Base-by-base conservation (phyloP, 139 green algal genomes). In the Gonium pectorale region DNA sequence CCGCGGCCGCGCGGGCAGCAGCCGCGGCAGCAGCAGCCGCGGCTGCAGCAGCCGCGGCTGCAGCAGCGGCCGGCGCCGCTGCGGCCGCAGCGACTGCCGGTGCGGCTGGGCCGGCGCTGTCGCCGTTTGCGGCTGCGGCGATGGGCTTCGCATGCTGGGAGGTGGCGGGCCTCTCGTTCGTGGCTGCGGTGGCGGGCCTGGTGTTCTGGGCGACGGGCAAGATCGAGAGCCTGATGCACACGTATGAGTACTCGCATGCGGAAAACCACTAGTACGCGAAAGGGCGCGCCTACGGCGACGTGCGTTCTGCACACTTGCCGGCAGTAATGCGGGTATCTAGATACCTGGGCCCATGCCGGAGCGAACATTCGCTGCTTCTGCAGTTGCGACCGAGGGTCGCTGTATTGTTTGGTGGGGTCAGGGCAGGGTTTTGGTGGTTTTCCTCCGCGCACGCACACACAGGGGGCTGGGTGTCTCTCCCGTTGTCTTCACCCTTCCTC, bases 261-360 rank as follows among this genome's bases (percentile, higher is more conserved):
- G 66, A 72, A 21, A 72, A 72, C 66, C 15, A 74, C 38, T 74
- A n/a, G n/a, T n/a, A n/a, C n/a, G n/a, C n/a, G n/a, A n/a, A n/a
- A n/a, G n/a, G n/a, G n/a, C n/a, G n/a, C n/a, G n/a, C n/a, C n/a
- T n/a, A n/a, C n/a, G n/a, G n/a, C n/a, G n/a, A n/a, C n/a, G n/a
- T n/a, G n/a, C n/a, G n/a, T n/a, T n/a, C n/a, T n/a, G n/a, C n/a
- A n/a, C n/a, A n/a, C n/a, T n/a, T n/a, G n/a, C n/a, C n/a, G n/a
- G n/a, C n/a, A n/a, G n/a, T n/a, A n/a, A n/a, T n/a, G n/a, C n/a
- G n/a, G n/a, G n/a, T n/a, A n/a, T n/a, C n/a, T n/a, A n/a, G n/a
- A n/a, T n/a, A n/a, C n/a, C n/a, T n/a, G n/a, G n/a, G n/a, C n/a
- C n/a, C n/a, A n/a, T n/a, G n/a, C n/a, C n/a, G n/a, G n/a, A n/a